Percentiles rank a stretch among this genome's conserved stretches.
Evolutionary conservation across 768 basidiomycete species (phyloP).

Genomic region (Ramaria sp.): DNA sequence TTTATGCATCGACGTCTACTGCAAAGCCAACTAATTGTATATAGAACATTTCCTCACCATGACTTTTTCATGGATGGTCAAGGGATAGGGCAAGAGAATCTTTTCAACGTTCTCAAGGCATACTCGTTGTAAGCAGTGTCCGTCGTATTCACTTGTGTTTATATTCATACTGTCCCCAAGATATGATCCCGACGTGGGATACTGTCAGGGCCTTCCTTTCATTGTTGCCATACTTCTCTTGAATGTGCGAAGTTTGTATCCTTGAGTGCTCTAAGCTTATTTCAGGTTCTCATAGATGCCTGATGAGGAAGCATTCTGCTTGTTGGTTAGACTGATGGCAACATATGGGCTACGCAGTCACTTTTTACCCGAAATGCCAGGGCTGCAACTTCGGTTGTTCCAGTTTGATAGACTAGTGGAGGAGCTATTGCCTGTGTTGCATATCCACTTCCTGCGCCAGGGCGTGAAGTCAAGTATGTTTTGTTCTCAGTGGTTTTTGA

Average conservation of each 20-base stretch:
- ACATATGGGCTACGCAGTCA: conserved; percentile 94
- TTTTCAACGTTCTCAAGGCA: conserved; percentile 97
- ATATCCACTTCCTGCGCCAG: conserved; percentile 87
- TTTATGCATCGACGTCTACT: neutral
- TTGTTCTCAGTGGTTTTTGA: conserved; percentile 98
- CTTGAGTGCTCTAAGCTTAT: neutral
- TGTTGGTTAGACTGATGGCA: conserved; percentile 90
- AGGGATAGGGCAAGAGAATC: conserved; percentile 92
- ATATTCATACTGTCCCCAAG: conserved; percentile 23
- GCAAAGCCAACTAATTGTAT: neutral
- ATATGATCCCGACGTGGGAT: conserved; percentile 89
- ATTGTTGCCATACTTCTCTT: conserved; percentile 88
- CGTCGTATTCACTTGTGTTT: neutral
- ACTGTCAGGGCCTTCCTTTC: conserved; percentile 96
- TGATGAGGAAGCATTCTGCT: conserved; percentile 96
- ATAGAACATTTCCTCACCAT: conserved; percentile 92
- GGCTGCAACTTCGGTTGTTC: conserved; percentile 78
- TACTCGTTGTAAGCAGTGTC: conserved; percentile 67
- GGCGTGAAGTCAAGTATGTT: conserved; percentile 98
- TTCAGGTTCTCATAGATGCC: conserved; percentile 64
- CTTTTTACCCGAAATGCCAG: conserved; percentile 99
- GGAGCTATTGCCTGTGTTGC: conserved; percentile 84
- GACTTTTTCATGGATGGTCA: conserved; percentile 91
- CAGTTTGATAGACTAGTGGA: conserved; percentile 93
- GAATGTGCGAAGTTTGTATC: conserved; percentile 45